Evolutionary conservation across 306 rosid genomes (phyloP), one percentile per base, ranked within the genome.

Genomic region (Vigna hirtella): DNA sequence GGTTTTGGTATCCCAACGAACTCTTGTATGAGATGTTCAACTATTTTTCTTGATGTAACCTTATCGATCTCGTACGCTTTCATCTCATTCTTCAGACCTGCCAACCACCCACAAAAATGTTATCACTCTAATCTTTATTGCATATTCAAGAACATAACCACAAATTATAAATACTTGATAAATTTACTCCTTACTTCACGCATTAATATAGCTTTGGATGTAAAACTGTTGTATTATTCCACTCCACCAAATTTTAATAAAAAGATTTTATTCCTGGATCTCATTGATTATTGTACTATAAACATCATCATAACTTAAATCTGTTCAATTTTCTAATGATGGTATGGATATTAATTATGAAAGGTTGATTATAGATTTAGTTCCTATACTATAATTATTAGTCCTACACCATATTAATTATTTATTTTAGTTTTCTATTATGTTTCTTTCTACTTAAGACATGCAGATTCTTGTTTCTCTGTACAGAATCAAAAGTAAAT

Each of bases 11-110:
- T 82, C 79, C 88, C 96, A 30, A 83, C 82, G 86, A 91, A 88
- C 72, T 90, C 90, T 71, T 88, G 81, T 62, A 94, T 78, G 10
- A 94, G 88, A 66, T 83, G 74, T 79, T 94, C 94, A 1, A 91
- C 65, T 18, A 80, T 87, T 90, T 88, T 90, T 80, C 96, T 91
- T 22, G 97, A 90, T 9, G 85, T 88, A 61, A 91, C 83, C 87
- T 87, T 86, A 79, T 86, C 87, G 52, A 91, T 79, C 86, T 89
- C 90, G 57, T 86, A 90, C n/a, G 89, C 94, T 86, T 87, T 87
- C 85, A 91, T 87, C 73, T 87, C 93, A 70, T 85, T 89, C 43
- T 71, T 71, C 9, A 86, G 81, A 73, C 89, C 97, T 93, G 84
- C 79, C 72, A 30, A 12, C 79, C 72, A 30, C 28, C 66, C 66